A percentile compares a stretch with the other conserved stretches of the same genome.
Evolutionary conservation across 2,329 filamentous ascomycete species (phyloP).

Genomic region (Nemania sp.): DNA sequence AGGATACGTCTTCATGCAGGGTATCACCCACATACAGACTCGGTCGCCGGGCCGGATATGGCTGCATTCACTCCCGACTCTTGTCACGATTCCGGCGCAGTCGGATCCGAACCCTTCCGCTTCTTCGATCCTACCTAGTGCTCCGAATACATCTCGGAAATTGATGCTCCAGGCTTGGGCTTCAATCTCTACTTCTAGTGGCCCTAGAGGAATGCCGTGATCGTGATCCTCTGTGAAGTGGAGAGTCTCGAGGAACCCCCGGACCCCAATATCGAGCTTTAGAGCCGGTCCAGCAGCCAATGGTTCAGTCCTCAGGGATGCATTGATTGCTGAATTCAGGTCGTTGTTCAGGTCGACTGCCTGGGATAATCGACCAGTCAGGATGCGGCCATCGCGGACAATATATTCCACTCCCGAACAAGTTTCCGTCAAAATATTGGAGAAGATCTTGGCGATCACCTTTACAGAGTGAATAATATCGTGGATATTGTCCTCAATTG

Average conservation of each 20-base stretch:
- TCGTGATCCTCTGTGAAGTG: background rate
- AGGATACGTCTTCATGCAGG: background rate
- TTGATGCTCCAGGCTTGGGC: conserved; percentile 9
- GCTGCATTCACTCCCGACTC: background rate
- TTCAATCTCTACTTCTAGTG: conserved; percentile 28
- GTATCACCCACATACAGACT: background rate
- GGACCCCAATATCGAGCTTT: background rate
- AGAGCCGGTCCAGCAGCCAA: background rate
- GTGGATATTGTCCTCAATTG: background rate
- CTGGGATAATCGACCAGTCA: background rate
- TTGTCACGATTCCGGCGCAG: conserved; percentile 16
- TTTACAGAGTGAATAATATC: background rate
- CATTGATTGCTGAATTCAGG: background rate
- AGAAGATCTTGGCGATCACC: background rate
- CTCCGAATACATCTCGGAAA: conserved; percentile 20
- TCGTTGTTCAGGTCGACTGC: background rate
- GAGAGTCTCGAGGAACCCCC: background rate
- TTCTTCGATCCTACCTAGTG: conserved; percentile 1
- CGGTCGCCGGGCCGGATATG: background rate
- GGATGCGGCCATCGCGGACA: background rate
- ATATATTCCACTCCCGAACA: background rate
- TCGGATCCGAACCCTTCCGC: conserved; percentile 5
- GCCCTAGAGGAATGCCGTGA: background rate
- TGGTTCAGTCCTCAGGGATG: background rate
- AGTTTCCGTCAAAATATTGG: background rate